A percentile compares a stretch with the other conserved stretches of the same genome.
phyloP scores from a whole-genome alignment of 2,329 filamentous ascomycete genomes.

The Trichophyton rubrum region DNA sequence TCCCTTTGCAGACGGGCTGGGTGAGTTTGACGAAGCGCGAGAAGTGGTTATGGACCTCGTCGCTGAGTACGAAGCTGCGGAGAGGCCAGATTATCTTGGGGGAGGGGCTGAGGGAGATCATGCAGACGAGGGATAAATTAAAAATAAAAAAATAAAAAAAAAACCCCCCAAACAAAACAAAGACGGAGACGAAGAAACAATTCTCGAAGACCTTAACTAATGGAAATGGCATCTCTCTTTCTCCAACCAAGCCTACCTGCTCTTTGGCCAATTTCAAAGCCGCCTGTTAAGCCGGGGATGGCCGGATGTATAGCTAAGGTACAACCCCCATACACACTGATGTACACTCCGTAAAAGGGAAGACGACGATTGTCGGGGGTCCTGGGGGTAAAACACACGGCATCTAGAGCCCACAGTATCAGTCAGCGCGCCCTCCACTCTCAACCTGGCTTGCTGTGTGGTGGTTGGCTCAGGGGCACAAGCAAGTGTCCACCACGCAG shows the following conservation, averaged over 20 bases:
- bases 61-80: slow-evolving; percentile 88
- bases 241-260: neutral
- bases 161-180: neutral
- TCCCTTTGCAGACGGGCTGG: slow-evolving; percentile 78
- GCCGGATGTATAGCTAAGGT: neutral
- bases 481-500: neutral
- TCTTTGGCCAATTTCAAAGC: neutral
- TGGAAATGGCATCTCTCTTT: neutral
- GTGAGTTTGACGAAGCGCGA: slow-evolving; percentile 89
- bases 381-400: neutral
- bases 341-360: too few relatives aligned
- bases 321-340: too few relatives aligned
- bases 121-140: slow-evolving; percentile 10
- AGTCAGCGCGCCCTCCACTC: neutral
- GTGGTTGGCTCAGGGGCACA: neutral
- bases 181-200: neutral
- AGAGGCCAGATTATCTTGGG: slow-evolving; percentile 78
- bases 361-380: neutral
- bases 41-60: slow-evolving; percentile 87
- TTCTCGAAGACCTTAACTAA: neutral
- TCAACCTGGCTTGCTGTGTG: neutral
- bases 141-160: neutral
- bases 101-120: slow-evolving; percentile 9
- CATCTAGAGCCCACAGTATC: neutral
- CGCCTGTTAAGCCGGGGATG: neutral